Evolutionary conservation across 192 early-diverging fungal species (phyloP), one percentile per base, ranked within the genome.

Genomic region (Coemansia sp.): DNA sequence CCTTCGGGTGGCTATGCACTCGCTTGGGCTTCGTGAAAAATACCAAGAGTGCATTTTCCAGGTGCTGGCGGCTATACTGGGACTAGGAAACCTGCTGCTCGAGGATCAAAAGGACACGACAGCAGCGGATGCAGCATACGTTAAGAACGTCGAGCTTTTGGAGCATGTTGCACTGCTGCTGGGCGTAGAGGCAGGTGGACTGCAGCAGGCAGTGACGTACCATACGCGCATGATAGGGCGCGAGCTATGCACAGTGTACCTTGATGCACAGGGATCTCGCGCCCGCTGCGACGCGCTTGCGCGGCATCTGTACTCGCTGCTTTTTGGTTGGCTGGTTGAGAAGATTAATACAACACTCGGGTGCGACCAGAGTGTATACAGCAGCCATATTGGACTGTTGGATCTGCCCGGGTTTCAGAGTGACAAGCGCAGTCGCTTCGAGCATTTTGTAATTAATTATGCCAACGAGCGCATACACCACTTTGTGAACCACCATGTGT

Each of bases 391-490:
- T 59, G 94, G 96, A 33, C 83, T 98, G 42, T 72, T 95, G 19
- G 96, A 98, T 57, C 75, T 95, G 19, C 88, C 91, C 33, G 94
- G 96, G 5, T 94, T 94, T 75, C 90, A 91, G 71, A 75, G 69
- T 74, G 64, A 72, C 51, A 82, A 82, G 71, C 69, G 77, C 62
- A 82, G 68, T 63, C 67, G 72, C 57, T 91, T 86, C 70, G 85
- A 84, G 68, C 79, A 83, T 59, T 86, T 70, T 78, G 91, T 83
- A 82, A 91, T 75, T 89, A 95, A 96, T 75, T 94, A 88, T 70
- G 89, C 93, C 51, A 94, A 92, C 72, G 95, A 97, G 78, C 88
- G 94, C 63, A 80, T 96, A 6, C 90, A 94, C 56, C 83, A 88
- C 60, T 93, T 93, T 67, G 81, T 87, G 57, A 78, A 87, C 55